A percentile compares a stretch with the other conserved stretches of the same genome.
Evolutionary conservation across 495 filamentous ascomycete genomes (phyloP).

Genomic region (Penicillium longicatenatum): DNA sequence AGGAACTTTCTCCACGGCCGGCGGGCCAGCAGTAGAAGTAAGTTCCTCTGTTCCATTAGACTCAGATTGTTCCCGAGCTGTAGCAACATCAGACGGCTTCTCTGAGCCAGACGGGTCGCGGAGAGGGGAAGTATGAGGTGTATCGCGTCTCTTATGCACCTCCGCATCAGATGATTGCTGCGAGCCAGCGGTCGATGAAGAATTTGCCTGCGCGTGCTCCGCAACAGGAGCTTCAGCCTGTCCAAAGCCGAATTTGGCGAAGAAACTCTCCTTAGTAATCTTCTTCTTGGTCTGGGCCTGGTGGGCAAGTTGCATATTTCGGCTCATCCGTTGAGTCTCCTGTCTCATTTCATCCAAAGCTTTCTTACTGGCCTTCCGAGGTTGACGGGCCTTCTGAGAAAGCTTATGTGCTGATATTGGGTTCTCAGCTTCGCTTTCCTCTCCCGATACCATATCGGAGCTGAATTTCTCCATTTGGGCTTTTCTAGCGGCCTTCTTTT

Average conservation of each 20-base stretch:
- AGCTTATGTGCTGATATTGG: constrained; percentile 58
- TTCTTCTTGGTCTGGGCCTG: constrained; percentile 90
- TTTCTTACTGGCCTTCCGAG: constrained; percentile 91
- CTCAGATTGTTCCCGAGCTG: constrained; percentile 7
- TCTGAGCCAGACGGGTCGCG: constrained; percentile 24
- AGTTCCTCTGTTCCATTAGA: not conserved
- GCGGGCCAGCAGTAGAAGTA: not conserved
- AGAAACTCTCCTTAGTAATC: constrained; percentile 79
- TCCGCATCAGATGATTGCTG: constrained; percentile 54
- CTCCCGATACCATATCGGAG: constrained; percentile 37
- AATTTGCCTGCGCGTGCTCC: constrained; percentile 30
- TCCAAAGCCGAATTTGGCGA: constrained; percentile 80
- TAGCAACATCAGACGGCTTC: constrained; percentile 23
- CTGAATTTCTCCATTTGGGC: constrained; percentile 38
- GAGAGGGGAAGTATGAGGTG: constrained; percentile 53
- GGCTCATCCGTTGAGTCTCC: constrained; percentile 87
- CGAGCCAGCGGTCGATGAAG: constrained; percentile 45
- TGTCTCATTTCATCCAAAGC: constrained; percentile 92
- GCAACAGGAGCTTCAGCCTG: constrained; percentile 32
- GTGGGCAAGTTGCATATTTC: constrained; percentile 90
- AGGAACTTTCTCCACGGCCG: not conserved
- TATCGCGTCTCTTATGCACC: constrained; percentile 38
- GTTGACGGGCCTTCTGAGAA: constrained; percentile 65
- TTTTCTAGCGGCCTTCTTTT: constrained; percentile 50
- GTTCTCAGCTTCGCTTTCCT: constrained; percentile 55